phyloP scores from a whole-genome alignment of 2,329 filamentous ascomycete genomes.

The Periconia macrospinosa region DNA sequence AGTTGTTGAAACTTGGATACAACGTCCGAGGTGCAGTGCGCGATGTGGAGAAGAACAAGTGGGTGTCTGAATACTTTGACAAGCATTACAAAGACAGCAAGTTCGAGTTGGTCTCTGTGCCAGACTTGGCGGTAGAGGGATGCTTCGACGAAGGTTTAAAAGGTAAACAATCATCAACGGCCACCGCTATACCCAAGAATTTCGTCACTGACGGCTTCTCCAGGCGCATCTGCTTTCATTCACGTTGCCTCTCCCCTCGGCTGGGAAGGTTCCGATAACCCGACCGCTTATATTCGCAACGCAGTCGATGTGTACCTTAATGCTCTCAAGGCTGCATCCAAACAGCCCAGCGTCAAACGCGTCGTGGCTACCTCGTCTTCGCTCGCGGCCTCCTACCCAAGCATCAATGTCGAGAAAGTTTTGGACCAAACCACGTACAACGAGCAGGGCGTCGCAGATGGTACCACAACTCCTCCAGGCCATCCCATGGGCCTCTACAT shows the following conservation, averaged over 20 bases:
- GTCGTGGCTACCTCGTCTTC: conserved; percentile 51
- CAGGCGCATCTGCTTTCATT: conserved; percentile 44
- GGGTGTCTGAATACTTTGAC: conserved; percentile 33
- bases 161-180: conserved; percentile 16
- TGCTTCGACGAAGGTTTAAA: conserved; percentile 30
- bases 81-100: conserved; percentile 20
- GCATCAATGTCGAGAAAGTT: conserved; percentile 31
- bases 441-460: conserved; percentile 35
- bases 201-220: not conserved
- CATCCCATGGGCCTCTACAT: conserved; percentile 27
- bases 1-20: conserved; percentile 34
- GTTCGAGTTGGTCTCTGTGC: conserved; percentile 33
- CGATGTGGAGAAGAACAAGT: conserved; percentile 29
- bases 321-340: conserved; percentile 46
- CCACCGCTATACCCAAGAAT: not conserved
- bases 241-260: conserved; percentile 50
- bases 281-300: conserved; percentile 46
- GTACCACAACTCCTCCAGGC: conserved; percentile 18
- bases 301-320: conserved; percentile 42
- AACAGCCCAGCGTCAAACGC: conserved; percentile 45
- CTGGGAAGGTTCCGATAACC: conserved; percentile 27
- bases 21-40: conserved; percentile 40
- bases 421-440: conserved; percentile 42
- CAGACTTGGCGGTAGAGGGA: conserved; percentile 28
- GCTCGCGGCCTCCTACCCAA: conserved; percentile 37